Evolutionary conservation across 441 rosid genomes (phyloP), one percentile per base, ranked within the genome.

Genomic region (Aquilaria agallochum): DNA sequence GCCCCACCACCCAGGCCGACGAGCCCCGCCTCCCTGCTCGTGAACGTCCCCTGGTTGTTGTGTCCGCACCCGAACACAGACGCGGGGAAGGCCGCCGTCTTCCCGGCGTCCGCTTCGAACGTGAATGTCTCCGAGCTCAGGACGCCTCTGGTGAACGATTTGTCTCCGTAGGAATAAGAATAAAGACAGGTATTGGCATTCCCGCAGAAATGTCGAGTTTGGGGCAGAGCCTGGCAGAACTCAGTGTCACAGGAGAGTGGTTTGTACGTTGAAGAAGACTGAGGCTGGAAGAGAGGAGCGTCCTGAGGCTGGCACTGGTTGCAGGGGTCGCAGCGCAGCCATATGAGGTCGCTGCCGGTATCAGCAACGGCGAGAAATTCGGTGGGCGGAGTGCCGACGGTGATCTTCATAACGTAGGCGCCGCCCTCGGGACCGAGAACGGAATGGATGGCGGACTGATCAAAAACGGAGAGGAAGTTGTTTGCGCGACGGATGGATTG

Each of bases 301-400:
- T 30, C 58, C 65, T 84, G 90, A 11, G 71, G 13, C 72, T 70
- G 80, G 57, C 88, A 87, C 5, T 62, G 60, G 31, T 54, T 45
- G 53, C 90, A 84, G 40, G 83, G 88, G n/a, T 60, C 58, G 62
- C 93, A 87, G 51, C 79, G 90, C 11, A 71, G 45, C 90, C 90
- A 82, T 2, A 70, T 52, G 7, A 87, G 82, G 67, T 82, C 85
- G 52, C 81, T 84, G 11, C 86, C 86, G 0, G 87, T 84, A 58
- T 84, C 86, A 0, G 77, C 74, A 2, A 77, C 49, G 52, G 78
- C 91, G 0, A 68, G 6, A 27, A 72, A 30, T 51, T 71, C 67
- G 0, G 55, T 44, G 0, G 80, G 82, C n/a, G 83, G 88, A 3
- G 65, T 83, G 5, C 88, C 88, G 13, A 83, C 58, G 8, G 80